phyloP scores from a whole-genome alignment of 768 basidiomycete species.

The Auricularia cornea region DNA sequence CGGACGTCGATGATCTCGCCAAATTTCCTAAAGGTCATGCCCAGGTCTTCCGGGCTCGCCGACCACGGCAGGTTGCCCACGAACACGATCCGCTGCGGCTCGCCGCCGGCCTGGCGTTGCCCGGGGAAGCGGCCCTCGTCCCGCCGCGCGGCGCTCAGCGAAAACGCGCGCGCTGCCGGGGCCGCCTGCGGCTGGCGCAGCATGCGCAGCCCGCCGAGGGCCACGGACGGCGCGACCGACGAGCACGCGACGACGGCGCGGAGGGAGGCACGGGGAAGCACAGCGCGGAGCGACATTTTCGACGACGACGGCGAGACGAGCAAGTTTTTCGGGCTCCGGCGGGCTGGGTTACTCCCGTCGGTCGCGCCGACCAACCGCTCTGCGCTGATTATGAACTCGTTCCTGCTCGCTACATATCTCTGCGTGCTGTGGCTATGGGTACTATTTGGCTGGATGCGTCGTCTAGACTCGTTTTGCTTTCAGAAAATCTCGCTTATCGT shows the following conservation, averaged over 20 bases:
- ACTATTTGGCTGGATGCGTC: no score
- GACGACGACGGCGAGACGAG: not conserved
- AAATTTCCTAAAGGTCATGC: not conserved
- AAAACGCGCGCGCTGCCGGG: not conserved
- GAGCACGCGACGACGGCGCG: not conserved
- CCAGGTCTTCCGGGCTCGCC: not conserved
- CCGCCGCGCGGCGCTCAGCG: not conserved
- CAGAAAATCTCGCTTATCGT: no score
- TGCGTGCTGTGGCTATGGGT: no score
- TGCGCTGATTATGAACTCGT: no score
- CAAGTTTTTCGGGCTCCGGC: not conserved
- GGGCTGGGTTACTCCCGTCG: no score
- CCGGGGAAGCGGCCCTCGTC: not conserved
- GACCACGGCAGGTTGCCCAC: not conserved
- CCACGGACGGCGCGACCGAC: not conserved
- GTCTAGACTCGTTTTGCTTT: no score
- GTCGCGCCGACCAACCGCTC: no score
- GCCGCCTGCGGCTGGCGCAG: not conserved
- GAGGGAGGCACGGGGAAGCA: not conserved
- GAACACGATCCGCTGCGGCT: not conserved
- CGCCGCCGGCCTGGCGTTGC: not conserved
- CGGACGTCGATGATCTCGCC: not conserved
- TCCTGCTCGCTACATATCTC: no score
- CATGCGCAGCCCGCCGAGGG: no score
- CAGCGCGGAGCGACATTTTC: not conserved